A percentile compares a stretch with the other conserved stretches of the same genome.
Conservation (phyloP, 192 early-diverging fungal species). For the Entrophospora sp. region DNA sequence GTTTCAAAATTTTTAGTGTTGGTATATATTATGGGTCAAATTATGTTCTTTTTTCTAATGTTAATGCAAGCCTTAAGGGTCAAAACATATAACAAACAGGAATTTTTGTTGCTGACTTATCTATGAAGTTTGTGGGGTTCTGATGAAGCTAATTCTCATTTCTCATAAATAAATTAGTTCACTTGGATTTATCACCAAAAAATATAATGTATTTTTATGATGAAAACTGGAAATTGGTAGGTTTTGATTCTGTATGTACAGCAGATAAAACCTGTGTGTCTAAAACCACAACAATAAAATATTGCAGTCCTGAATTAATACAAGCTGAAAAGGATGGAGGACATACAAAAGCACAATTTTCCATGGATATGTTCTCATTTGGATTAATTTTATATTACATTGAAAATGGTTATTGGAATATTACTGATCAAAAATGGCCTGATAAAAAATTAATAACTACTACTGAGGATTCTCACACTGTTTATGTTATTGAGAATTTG, state of each 20-base stretch:
- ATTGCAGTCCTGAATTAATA: slow-evolving; percentile 1
- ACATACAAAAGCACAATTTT: not conserved
- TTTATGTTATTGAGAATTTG: too few relatives aligned
- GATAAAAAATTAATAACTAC: not conserved
- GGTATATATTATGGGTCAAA: too few relatives aligned
- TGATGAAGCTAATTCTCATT: not conserved
- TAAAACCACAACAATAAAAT: not conserved
- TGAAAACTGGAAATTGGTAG: not conserved
- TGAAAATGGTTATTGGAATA: not conserved
- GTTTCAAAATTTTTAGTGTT: too few relatives aligned
- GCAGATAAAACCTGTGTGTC: not conserved
- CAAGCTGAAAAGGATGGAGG: not conserved
- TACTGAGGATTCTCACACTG: not conserved
- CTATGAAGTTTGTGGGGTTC: too few relatives aligned
- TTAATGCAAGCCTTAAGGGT: too few relatives aligned
- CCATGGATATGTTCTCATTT: slow-evolving; percentile 6
- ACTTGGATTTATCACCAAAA: not conserved
- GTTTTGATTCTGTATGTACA: not conserved
- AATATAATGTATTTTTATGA: slow-evolving; percentile 10
- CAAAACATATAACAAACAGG: too few relatives aligned
- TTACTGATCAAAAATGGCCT: not conserved
- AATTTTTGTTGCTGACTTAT: too few relatives aligned
- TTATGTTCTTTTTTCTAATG: too few relatives aligned
- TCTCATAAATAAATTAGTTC: not conserved
- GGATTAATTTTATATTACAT: not conserved